Base-by-base conservation (phyloP, 2,329 filamentous ascomycete species). In the Chaetomium olivaceum region DNA sequence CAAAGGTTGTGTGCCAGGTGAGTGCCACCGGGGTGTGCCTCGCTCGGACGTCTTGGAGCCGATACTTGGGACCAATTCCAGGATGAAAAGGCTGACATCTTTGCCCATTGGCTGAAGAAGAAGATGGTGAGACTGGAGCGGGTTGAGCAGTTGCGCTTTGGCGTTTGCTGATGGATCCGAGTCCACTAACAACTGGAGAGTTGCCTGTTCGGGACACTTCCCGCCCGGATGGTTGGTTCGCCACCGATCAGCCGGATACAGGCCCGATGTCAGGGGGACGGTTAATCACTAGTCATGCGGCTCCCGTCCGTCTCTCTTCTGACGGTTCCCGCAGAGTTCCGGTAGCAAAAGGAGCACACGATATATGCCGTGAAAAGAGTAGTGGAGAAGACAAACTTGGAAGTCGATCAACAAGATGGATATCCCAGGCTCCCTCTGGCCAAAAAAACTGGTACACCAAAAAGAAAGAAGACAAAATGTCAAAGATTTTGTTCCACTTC, bases 191-290 rank as follows among this genome's bases (percentile, higher is more conserved):
- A 62, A 36, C 33, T 57, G 33, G 46, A 39, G 58, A 65, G 55
- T 62, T 65, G 33, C 63, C 63, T 62, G 25, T 65, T 65, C 21
- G 36, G 63, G 59, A 62, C 60, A 39, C 33, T 9, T 62, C 16
- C 21, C 7, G 23, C 11, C 25, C 46, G 23, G 29, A 19, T 62
- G 52, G 60, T 48, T 56, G 60, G 60, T 50, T 62, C 52, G 36
- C 60, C 25, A 12, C 51, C 27, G 27, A 55, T 25, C 33, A 56
- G 12, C 50, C 7, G 19, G 51, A 16, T 6, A 56, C 33, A 54
- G 14, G 29, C 33, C 31, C 58, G 50, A 21, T 29, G 46, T 14
- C 31, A 25, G 33, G 27, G 27, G 14, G 21, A 21, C 57, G 43
- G 39, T 27, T 43, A 36, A 29, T 39, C 31, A 11, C 21, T n/a